Conservation (phyloP, 1,284 basidiomycete genomes). For the Cystobasidium pallidum region DNA sequence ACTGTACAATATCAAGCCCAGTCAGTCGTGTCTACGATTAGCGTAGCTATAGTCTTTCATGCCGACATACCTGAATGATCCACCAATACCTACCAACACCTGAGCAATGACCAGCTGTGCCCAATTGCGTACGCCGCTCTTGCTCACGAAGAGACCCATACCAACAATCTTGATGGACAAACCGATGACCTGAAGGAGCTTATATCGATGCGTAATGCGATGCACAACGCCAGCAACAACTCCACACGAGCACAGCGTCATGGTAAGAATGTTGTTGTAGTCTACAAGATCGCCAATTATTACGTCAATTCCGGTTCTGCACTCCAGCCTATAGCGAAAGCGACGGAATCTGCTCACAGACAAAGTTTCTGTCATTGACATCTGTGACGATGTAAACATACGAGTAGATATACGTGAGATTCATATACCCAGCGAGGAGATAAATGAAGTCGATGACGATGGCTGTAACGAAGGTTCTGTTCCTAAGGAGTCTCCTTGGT, state of each 20-base stretch:
- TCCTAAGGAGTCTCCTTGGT: conserved; percentile 40
- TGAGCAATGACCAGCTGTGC: conserved; percentile 20
- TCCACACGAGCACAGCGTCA: conserved; percentile 57
- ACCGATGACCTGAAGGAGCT: conserved; percentile 50
- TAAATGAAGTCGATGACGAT: conserved; percentile 46
- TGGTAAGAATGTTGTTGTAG: conserved; percentile 51
- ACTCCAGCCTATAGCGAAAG: too few species aligned
- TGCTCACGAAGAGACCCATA: conserved; percentile 23
- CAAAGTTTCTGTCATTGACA: conserved; percentile 37
- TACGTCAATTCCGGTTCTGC: too few species aligned
- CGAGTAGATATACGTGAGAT: conserved; percentile 42
- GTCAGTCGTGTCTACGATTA: not conserved
- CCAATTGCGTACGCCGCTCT: conserved; percentile 16
- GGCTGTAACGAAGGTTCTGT: conserved; percentile 41
- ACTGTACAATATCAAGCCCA: not conserved
- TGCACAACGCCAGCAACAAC: conserved; percentile 59
- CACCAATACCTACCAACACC: conserved; percentile 10
- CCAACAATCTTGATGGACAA: conserved; percentile 46
- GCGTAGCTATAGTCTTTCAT: not conserved
- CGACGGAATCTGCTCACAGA: conserved; percentile 29
- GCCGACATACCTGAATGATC: conserved; percentile 7
- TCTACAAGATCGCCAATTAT: conserved; percentile 27
- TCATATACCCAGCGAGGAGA: conserved; percentile 36
- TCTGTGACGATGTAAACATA: conserved; percentile 49
- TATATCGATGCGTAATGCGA: conserved; percentile 58